These are phyloP conservation scores for Aschersonia sp. DNA, from an alignment of 2,329 filamentous ascomycete species.

Conservation along the genomic window DNA sequence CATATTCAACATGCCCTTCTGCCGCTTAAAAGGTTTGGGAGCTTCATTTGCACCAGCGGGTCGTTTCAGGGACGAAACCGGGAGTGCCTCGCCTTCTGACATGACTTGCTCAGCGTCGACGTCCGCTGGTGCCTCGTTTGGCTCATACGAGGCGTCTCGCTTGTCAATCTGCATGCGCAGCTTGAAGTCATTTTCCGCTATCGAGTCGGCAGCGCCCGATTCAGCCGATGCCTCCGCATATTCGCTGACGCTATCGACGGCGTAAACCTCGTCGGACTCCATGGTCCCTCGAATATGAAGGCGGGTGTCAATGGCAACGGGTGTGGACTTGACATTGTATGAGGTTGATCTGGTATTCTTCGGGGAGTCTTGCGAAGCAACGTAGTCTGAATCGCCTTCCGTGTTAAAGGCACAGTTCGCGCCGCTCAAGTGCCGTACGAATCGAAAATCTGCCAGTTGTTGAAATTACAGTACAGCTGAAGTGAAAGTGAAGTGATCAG, in stretches of 20 bases:
- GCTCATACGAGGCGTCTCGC: neutral
- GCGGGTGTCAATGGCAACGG: conserved; percentile 5
- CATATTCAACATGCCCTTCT: conserved; percentile 25
- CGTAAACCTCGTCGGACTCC: conserved; percentile 14
- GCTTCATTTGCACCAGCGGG: conserved; percentile 10
- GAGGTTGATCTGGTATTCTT: neutral
- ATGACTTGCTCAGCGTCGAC: neutral
- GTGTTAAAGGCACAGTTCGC: too few relatives aligned
- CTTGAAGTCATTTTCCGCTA: too few relatives aligned
- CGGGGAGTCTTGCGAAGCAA: too few relatives aligned
- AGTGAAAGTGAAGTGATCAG: neutral
- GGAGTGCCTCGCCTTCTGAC: conserved; percentile 2
- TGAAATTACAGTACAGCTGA: neutral
- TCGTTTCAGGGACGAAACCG: conserved; percentile 14
- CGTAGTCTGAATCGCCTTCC: too few relatives aligned
- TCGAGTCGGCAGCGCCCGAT: neutral
- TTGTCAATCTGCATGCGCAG: too few relatives aligned
- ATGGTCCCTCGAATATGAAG: conserved; percentile 11
- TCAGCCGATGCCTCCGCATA: neutral
- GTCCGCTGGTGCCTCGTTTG: conserved; percentile 3
- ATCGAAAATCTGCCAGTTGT: too few relatives aligned
- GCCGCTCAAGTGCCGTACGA: too few relatives aligned
- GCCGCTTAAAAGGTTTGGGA: conserved; percentile 28
- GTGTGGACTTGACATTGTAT: conserved; percentile 15
- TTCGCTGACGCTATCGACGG: conserved; percentile 3